Evolutionary conservation across 2,329 filamentous ascomycete species (phyloP), one percentile per base, ranked within the genome.

Genomic region (Alternaria gaisen): DNA sequence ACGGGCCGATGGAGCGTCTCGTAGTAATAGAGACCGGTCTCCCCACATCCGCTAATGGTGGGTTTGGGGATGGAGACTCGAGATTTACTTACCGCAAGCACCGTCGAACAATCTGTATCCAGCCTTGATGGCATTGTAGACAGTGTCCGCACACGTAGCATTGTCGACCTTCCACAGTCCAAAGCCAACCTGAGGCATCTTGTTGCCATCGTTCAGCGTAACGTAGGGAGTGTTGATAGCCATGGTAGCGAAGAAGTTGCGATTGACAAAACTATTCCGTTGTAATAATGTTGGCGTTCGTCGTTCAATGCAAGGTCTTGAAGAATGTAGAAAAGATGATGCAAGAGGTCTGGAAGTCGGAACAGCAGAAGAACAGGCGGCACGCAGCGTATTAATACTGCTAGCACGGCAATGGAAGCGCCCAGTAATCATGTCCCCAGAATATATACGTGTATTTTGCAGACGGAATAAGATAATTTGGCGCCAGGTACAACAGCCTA

Each of bases 21-120:
- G 26, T 36, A 9, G 30, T 36, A 24, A 24, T 24, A n/a, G 4
- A 36, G 46, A 50, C 9, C 9, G 46, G 16, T 18, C 11, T 36
- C 30, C 32, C 14, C 46, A 50, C 14, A 50, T 11, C 5, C 46
- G 32, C 32, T 20, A 18, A 26, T 24, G 10, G 20, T 16, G 46
- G 30, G 9, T 52, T 34, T 41, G 20, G 30, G 11, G 18, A 48
- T 12, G 40, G 11, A 36, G 11, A 16, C 34, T 44, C 24, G 10
- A 22, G 52, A 38, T 59, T 8, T 26, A 73, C 74, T 43, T 75
- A 77, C 75, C 75, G 58, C 75, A 77, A 57, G 76, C 75, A 32
- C 76, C 75, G 46, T 78, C 76, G 40, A 78, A 77, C 26, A 78
- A 58, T 50, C 76, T 73, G 73, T 79, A 79, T 56, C 76, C 76